Conservation (phyloP, 2,329 filamentous ascomycete species). For the Talaromyces rugulosus region DNA sequence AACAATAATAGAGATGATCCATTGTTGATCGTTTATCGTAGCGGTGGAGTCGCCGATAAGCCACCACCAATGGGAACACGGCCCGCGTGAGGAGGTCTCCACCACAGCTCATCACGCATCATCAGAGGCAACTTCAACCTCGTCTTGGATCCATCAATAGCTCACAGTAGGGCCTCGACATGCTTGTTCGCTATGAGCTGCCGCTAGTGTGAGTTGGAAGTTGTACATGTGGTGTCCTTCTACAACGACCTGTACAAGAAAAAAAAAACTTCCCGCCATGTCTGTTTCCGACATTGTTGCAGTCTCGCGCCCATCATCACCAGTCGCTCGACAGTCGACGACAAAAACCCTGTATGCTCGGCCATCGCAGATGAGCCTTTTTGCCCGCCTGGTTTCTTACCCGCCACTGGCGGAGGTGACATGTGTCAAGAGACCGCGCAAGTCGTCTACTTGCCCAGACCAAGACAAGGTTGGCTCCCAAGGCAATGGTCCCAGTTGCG, state of each 20-base stretch:
- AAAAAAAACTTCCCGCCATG: neutral
- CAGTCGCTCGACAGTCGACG: neutral
- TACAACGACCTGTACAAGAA: neutral
- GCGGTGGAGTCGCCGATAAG: neutral
- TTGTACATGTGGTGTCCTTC: neutral
- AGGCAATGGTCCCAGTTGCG: neutral
- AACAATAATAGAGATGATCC: neutral
- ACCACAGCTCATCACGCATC: constrained; percentile 1
- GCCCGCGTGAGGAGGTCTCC: neutral
- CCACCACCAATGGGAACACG: constrained; percentile 5
- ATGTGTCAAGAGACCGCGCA: constrained; percentile 44
- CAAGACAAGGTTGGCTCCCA: constrained; percentile 22
- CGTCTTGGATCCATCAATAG: neutral
- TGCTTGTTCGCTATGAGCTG: neutral
- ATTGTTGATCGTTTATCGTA: neutral
- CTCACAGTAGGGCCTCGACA: neutral
- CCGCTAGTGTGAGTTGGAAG: neutral
- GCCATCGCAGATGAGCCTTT: constrained; percentile 44
- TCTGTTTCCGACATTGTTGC: constrained; percentile 5
- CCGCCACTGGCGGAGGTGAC: constrained; percentile 76
- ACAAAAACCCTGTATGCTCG: constrained; percentile 23
- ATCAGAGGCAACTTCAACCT: neutral
- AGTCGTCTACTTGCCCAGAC: constrained; percentile 17
- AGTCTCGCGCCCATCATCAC: constrained; percentile 3
- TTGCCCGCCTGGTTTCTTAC: constrained; percentile 56